Percentiles rank a stretch among this genome's conserved stretches.
Evolutionary conservation across 176 grass and related monocot genomes (phyloP).

Genomic region (Eragrostis curvula): DNA sequence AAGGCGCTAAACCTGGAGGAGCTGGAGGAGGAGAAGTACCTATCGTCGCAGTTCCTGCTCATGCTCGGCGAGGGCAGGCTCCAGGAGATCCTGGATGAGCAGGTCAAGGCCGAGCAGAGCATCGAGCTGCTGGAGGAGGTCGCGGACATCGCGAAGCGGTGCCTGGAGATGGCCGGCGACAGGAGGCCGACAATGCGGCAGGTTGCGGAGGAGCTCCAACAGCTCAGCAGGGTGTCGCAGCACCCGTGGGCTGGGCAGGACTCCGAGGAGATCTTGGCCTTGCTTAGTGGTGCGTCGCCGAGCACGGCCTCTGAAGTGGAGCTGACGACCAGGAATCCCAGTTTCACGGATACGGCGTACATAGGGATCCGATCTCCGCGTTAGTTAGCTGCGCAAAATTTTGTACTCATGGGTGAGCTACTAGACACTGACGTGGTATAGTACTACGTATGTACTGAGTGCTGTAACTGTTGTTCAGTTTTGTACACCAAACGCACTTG

Average conservation of each 20-base stretch:
- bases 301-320: no score
- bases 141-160: conserved; percentile 52
- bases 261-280: conserved; percentile 38
- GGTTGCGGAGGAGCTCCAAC: conserved; percentile 50
- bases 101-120: conserved; percentile 40
- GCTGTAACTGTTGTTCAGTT: no score
- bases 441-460: no score
- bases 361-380: no score
- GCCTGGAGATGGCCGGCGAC: conserved; percentile 50
- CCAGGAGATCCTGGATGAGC: conserved; percentile 53
- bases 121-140: conserved; percentile 43
- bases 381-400: no score
- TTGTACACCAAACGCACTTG: no score
- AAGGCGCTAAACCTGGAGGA: conserved; percentile 50
- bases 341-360: no score
- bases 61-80: conserved; percentile 44
- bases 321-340: no score
- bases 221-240: conserved; percentile 39
- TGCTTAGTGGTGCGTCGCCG: no score
- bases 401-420: no score
- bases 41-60: conserved; percentile 45
- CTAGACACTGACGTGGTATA: no score
- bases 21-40: conserved; percentile 44
- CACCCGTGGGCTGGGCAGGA: conserved; percentile 24
- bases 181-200: conserved; percentile 56